Conservation (phyloP, 1,139 yeast genomes). For the Scheffersomyces cryptocercus region DNA sequence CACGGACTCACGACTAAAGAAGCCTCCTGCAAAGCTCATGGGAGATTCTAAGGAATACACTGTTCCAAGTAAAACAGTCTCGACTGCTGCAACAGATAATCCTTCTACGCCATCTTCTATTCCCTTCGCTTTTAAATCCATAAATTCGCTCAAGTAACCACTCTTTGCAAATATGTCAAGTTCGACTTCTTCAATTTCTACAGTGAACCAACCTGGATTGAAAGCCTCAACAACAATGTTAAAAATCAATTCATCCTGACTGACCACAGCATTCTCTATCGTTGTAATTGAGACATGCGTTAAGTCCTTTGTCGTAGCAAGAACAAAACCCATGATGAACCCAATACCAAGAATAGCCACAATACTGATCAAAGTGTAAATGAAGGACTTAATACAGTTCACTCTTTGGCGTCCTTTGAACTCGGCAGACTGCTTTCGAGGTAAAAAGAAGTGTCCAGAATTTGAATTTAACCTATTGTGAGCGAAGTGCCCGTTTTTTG, state of each 20-base stretch:
- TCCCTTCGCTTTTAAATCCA: background rate
- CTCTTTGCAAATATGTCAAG: conserved; percentile 88
- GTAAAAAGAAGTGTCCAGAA: conserved; percentile 30
- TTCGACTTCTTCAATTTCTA: conserved; percentile 66
- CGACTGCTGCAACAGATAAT: conserved; percentile 27
- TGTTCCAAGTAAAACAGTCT: conserved; percentile 79
- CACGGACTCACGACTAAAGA: conserved; percentile 61
- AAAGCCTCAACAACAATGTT: conserved; percentile 75
- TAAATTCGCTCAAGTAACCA: conserved; percentile 40
- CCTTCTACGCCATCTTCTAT: conserved; percentile 5
- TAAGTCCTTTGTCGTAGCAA: conserved; percentile 86
- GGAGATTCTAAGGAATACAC: conserved; percentile 70
- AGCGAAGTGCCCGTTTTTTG: background rate
- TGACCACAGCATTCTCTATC: conserved; percentile 71
- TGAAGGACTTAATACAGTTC: conserved; percentile 48
- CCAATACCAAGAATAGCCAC: conserved; percentile 64
- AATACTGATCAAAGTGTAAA: conserved; percentile 58
- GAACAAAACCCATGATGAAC: conserved; percentile 75
- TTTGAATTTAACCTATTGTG: conserved; percentile 3
- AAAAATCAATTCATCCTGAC: conserved; percentile 83
- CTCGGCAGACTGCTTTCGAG: conserved; percentile 19
- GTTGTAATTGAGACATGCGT: conserved; percentile 61
- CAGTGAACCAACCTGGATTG: conserved; percentile 83
- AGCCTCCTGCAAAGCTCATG: conserved; percentile 73
- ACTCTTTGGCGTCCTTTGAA: conserved; percentile 24